Base-by-base conservation (phyloP, 108 stramenopile genomes). In the Nitzschia palea region DNA sequence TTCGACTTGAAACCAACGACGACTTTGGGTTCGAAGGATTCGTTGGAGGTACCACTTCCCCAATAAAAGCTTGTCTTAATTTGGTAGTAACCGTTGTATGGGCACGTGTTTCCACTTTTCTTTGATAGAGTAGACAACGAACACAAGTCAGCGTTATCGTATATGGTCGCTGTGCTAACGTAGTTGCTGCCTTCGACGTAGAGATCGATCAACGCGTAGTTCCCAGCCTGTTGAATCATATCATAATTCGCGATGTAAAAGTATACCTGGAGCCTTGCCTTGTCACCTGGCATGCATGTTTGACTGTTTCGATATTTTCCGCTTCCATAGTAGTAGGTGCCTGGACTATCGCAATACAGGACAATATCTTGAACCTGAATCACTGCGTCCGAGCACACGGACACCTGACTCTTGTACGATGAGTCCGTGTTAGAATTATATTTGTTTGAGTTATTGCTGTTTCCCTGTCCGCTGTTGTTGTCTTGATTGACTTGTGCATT, bases 261-360 rank as follows among this genome's bases (percentile, higher is more conserved):
- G 31, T 68, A 30, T 0, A 84, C 25, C 0, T 54, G 18, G 9
- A 80, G 34, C 33, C 62, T 73, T 6, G 51, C 80, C 55, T 80
- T 80, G 74, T 85, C 84, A 30, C 74, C 77, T 14, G 62, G 55
- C 47, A 59, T 63, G 28, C 84, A 85, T 2, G 58, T 62, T 32
- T 55, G 35, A 52, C 68, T 77, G 42, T 80, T 80, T 18, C 84
- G 76, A 48, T 85, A 85, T 30, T 74, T 78, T 20, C 71, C 70
- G 44, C 77, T 78, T 54, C 84, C 84, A 40, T 85, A 85, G 59
- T 85, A 85, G 48, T 69, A 85, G 2, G 79, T 65, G 23, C 84
- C 84, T 22, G 80, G 84, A 51, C 76, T 81, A 57, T 80, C 79
- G 56, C 84, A 85, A 29, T 62, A 53, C 5, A 77, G 44, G 27